Evolutionary conservation across 306 rosid species (phyloP).

Genomic region (Corylus avellana): DNA sequence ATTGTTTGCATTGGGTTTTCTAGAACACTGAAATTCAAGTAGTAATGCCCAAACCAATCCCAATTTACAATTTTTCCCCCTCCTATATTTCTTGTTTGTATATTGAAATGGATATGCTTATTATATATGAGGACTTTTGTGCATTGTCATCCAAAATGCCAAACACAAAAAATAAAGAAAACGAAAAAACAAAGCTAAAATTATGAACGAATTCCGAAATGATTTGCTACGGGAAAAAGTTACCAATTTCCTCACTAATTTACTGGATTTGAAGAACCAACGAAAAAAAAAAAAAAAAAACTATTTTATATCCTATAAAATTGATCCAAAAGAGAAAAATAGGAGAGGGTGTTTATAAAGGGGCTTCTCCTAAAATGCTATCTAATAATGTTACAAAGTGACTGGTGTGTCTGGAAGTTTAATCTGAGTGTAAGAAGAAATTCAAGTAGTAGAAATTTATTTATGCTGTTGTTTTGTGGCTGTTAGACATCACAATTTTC

Average conservation of each 20-base stretch:
- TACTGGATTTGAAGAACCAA: background rate
- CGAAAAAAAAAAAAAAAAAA: background rate
- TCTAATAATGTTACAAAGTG: background rate
- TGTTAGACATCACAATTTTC: background rate
- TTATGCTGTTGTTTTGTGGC: background rate
- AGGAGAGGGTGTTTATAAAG: background rate
- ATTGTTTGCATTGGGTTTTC: background rate
- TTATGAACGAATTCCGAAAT: background rate
- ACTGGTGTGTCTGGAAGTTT: background rate
- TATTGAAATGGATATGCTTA: background rate
- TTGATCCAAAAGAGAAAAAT: background rate
- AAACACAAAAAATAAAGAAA: background rate
- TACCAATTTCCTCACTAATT: background rate
- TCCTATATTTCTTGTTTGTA: too few species aligned
- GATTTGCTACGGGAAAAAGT: background rate
- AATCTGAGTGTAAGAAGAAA: background rate
- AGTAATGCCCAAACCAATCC: background rate
- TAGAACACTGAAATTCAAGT: constrained; percentile 3
- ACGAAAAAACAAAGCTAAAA: background rate
- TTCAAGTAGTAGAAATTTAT: background rate
- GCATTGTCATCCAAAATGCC: background rate
- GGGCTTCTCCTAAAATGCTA: background rate
- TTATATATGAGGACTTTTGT: background rate
- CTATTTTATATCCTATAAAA: background rate
- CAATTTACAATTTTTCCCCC: background rate